These are phyloP conservation scores for Sindora glabra DNA, from an alignment of 306 rosid species.

Conservation along the genomic window DNA sequence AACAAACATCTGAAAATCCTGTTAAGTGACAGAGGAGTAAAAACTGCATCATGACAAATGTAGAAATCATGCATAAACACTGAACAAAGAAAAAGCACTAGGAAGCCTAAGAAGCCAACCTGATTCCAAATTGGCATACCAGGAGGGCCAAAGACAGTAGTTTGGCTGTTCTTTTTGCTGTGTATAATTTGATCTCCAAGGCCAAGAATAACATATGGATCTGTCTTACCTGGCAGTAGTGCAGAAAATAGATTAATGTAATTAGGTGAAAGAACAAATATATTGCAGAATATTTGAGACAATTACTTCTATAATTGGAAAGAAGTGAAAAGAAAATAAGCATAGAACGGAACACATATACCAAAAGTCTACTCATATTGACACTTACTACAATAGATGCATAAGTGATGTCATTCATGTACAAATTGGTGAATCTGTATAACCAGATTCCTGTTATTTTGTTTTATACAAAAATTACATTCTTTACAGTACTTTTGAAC, in stretches of 20 bases:
- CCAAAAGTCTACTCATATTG: neutral
- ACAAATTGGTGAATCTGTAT: neutral
- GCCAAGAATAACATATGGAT: constrained; percentile 79
- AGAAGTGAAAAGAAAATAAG: no score
- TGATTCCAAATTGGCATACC: constrained; percentile 99
- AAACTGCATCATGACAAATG: neutral
- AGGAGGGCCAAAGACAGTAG: constrained; percentile 91
- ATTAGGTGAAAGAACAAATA: neutral
- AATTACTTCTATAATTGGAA: no score
- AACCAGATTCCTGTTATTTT: neutral
- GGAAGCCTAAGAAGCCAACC: constrained; percentile 40
- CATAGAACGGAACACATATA: no score
- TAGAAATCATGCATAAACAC: neutral
- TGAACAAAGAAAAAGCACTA: neutral
- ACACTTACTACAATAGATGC: neutral
- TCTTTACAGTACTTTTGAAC: neutral
- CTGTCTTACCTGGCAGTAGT: constrained; percentile 73
- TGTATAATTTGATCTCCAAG: constrained; percentile 81
- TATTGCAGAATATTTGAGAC: neutral
- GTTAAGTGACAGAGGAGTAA: constrained; percentile 27
- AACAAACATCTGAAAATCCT: constrained; percentile 97
- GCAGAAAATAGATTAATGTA: neutral
- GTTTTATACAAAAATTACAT: neutral
- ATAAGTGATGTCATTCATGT: neutral
- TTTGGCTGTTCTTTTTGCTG: constrained; percentile 97